Percentiles rank a stretch among this genome's conserved stretches.
phyloP scores from a whole-genome alignment of 768 basidiomycete species.

The Pleurotus tuber-regium region DNA sequence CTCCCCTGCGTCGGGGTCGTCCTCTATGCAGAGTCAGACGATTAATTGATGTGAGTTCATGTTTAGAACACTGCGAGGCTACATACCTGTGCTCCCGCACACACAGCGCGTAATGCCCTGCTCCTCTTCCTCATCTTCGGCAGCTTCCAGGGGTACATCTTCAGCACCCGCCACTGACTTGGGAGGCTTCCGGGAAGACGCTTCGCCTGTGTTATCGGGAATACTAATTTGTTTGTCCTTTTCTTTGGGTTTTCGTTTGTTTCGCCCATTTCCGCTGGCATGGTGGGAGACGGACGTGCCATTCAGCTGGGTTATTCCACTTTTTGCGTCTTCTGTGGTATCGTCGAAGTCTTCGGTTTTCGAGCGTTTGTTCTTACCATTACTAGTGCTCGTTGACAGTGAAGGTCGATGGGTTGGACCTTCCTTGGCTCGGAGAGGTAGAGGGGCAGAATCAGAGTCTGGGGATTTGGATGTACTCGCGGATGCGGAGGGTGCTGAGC shows the following conservation, averaged over 20 bases:
- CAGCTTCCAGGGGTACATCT: slow-evolving; percentile 37
- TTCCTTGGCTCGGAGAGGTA: slow-evolving; percentile 32
- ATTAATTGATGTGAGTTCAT: no score
- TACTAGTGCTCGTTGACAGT: slow-evolving; percentile 35
- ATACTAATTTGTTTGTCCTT: slow-evolving; percentile 34
- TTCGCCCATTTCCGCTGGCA: slow-evolving; percentile 32
- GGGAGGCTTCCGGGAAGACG: slow-evolving; percentile 12
- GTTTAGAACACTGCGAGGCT: no score
- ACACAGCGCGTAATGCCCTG: slow-evolving; percentile 77
- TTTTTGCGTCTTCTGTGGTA: slow-evolving; percentile 53
- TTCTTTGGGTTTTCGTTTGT: slow-evolving; percentile 71
- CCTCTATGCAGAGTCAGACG: slow-evolving; percentile 62
- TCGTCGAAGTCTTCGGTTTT: slow-evolving; percentile 79
- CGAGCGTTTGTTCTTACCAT: slow-evolving; percentile 52
- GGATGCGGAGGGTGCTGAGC: slow-evolving; percentile 64
- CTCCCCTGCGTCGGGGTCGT: slow-evolving; percentile 82
- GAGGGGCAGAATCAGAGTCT: slow-evolving; percentile 59
- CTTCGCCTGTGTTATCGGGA: slow-evolving; percentile 23
- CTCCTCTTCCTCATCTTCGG: slow-evolving; percentile 57
- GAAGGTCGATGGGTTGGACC: slow-evolving; percentile 40
- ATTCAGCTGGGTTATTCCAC: slow-evolving; percentile 25
- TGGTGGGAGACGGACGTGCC: slow-evolving; percentile 27
- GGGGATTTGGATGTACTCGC: slow-evolving; percentile 72
- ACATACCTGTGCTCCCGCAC: slow-evolving; percentile 76
- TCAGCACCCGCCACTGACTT: slow-evolving; percentile 21